Percentiles rank a stretch among this genome's conserved stretches.
Evolutionary conservation across 352 stramenopile genomes (phyloP).

Genomic region (Pseudoperonospora humuli): DNA sequence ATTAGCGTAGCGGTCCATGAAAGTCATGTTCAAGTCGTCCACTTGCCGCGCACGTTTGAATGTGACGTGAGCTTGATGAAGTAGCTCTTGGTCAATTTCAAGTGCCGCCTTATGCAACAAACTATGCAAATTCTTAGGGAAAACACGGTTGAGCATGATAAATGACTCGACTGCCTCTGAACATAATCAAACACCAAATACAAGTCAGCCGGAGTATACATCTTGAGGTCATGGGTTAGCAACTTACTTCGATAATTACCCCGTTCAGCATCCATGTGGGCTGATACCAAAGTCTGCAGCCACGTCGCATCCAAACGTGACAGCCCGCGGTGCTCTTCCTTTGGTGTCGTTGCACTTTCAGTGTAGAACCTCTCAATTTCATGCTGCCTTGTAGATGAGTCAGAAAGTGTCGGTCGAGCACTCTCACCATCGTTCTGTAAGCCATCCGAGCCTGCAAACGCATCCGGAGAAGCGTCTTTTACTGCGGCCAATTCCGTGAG

Average conservation of each 20-base stretch:
- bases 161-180: constrained; percentile 34
- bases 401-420: background rate
- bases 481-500: constrained; percentile 45
- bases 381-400: constrained; percentile 15
- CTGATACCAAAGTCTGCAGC: constrained; percentile 49
- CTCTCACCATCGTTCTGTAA: constrained; percentile 7
- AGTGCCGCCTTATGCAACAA: constrained; percentile 44
- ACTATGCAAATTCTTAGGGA: constrained; percentile 62
- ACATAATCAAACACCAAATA: background rate
- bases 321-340: background rate
- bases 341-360: constrained; percentile 9
- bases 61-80: constrained; percentile 43
- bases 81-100: constrained; percentile 56
- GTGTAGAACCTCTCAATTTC: constrained; percentile 50
- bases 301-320: constrained; percentile 32
- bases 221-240: background rate
- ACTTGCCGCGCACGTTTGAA: constrained; percentile 53
- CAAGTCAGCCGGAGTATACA: background rate
- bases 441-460: constrained; percentile 16
- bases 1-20: constrained; percentile 63
- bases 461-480: constrained; percentile 30
- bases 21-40: constrained; percentile 48
- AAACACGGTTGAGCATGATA: constrained; percentile 33
- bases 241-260: constrained; percentile 34
- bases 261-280: constrained; percentile 41